These are phyloP conservation scores for Cladophialophora chaetospira DNA, from an alignment of 2,329 filamentous ascomycete species.

Conservation along the genomic window DNA sequence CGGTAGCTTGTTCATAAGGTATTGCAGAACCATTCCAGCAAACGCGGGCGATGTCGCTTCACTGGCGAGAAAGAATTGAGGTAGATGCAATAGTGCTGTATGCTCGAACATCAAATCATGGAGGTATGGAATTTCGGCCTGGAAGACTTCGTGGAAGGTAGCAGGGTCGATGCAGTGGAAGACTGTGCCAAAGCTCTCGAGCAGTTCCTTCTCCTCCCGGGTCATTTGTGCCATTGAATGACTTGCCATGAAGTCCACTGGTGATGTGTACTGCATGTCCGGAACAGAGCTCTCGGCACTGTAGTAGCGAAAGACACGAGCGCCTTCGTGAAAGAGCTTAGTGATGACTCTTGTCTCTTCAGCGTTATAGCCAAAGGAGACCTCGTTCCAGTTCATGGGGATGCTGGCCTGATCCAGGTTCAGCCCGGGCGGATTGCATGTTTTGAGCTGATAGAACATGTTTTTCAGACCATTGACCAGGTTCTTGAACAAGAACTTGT, in stretches of 20 bases:
- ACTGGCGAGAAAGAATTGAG: constrained; percentile 97
- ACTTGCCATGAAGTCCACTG: constrained; percentile 89
- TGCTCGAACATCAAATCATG: constrained; percentile 99
- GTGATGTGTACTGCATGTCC: constrained; percentile 74
- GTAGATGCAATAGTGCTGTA: constrained; percentile 87
- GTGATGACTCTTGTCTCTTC: constrained; percentile 96
- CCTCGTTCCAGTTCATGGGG: constrained; percentile 89
- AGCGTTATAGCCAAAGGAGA: constrained; percentile 93
- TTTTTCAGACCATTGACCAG: constrained; percentile 94
- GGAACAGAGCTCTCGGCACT: constrained; percentile 77
- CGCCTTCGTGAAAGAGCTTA: constrained; percentile 95
- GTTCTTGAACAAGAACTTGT: constrained; percentile 97
- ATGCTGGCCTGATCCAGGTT: constrained; percentile 75
- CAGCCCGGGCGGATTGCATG: constrained; percentile 73
- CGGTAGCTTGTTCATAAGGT: constrained; percentile 94
- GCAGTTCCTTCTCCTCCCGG: constrained; percentile 94
- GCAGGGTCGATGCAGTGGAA: constrained; percentile 98
- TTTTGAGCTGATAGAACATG: constrained; percentile 90
- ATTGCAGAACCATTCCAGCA: constrained; percentile 95
- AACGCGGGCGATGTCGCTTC: constrained; percentile 97
- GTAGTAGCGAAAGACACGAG: constrained; percentile 95
- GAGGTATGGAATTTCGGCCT: constrained; percentile 92
- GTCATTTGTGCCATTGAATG: constrained; percentile 92
- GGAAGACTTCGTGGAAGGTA: constrained; percentile 97
- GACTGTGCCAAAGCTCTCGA: constrained; percentile 96